Conservation (phyloP, 495 filamentous ascomycete genomes). For the Penicillium alfredii region DNA sequence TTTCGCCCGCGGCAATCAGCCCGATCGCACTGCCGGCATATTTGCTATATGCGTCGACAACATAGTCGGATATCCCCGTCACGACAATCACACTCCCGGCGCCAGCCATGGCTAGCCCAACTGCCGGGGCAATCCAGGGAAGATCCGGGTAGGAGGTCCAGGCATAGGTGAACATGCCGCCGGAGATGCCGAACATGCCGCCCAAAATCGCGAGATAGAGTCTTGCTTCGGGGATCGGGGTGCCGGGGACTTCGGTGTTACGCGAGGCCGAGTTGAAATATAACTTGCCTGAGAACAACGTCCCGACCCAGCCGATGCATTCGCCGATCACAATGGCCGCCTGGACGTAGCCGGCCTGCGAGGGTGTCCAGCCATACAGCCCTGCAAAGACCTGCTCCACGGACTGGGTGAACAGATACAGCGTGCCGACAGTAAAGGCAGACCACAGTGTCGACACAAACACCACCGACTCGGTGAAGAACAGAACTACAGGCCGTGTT, state of each 20-base stretch:
- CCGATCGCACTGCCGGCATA: conserved; percentile 23
- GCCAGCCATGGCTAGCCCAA: conserved; percentile 35
- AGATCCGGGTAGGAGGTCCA: conserved; percentile 32
- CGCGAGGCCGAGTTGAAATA: conserved; percentile 27
- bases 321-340: conserved; percentile 35
- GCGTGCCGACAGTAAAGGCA: conserved; percentile 45
- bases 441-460: conserved; percentile 46
- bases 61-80: conserved; percentile 17
- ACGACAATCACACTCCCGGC: conserved; percentile 17
- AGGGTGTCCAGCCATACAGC: conserved; percentile 28
- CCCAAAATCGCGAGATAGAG: conserved; percentile 29
- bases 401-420: conserved; percentile 46
- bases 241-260: conserved; percentile 26
- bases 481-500: conserved; percentile 37
- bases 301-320: conserved; percentile 23
- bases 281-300: conserved; percentile 18
- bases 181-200: conserved; percentile 27
- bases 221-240: conserved; percentile 34
- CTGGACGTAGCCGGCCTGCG: conserved; percentile 34
- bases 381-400: conserved; percentile 36
- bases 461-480: conserved; percentile 50
- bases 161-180: conserved; percentile 36
- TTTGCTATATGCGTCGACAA: conserved; percentile 24
- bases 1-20: conserved; percentile 19
- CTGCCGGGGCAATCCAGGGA: conserved; percentile 33